Percentiles rank a stretch among this genome's conserved stretches.
phyloP scores from a whole-genome alignment of 352 stramenopile species.

The Phytophthora multivora region DNA sequence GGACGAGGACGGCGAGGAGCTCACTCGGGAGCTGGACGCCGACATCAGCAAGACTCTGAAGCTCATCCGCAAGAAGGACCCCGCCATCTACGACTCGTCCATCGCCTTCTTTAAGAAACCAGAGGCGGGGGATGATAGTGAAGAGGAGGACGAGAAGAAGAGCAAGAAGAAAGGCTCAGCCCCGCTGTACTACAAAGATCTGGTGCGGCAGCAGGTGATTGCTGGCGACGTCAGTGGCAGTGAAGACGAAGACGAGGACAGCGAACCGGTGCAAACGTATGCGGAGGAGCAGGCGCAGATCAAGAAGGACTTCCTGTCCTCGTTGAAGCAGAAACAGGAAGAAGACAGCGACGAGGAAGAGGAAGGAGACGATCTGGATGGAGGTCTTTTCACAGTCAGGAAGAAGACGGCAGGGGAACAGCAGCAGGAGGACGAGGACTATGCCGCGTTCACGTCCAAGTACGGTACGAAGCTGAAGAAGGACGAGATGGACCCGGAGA shows the following conservation, averaged over 20 bases:
- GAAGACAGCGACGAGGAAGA: conserved; percentile 58
- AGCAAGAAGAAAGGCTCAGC: conserved; percentile 43
- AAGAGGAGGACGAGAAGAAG: conserved; percentile 33
- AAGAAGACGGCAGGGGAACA: conserved; percentile 68
- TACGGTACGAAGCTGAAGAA: conserved; percentile 69
- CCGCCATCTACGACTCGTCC: conserved; percentile 91
- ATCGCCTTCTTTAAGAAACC: conserved; percentile 89
- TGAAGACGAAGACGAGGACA: conserved; percentile 62
- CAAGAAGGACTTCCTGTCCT: conserved; percentile 70
- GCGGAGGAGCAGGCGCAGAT: conserved; percentile 72
- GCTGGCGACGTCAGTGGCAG: conserved; percentile 71
- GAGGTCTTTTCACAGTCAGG: conserved; percentile 72
- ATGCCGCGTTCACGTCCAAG: conserved; percentile 61
- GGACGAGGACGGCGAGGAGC: conserved; percentile 83
- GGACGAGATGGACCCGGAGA: conserved; percentile 69
- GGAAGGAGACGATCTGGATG: conserved; percentile 73
- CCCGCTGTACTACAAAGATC: conserved; percentile 94
- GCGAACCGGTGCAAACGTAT: conserved; percentile 57
- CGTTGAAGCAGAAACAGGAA: conserved; percentile 45
- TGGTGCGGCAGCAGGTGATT: conserved; percentile 95
- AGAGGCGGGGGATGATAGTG: conserved; percentile 27
- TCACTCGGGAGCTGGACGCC: conserved; percentile 71
- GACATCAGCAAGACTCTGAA: conserved; percentile 88
- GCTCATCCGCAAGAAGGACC: conserved; percentile 91
- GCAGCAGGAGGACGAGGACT: conserved; percentile 75